Evolutionary conservation across 2,329 filamentous ascomycete genomes (phyloP).

Genomic region (Trichoderma asperellum): DNA sequence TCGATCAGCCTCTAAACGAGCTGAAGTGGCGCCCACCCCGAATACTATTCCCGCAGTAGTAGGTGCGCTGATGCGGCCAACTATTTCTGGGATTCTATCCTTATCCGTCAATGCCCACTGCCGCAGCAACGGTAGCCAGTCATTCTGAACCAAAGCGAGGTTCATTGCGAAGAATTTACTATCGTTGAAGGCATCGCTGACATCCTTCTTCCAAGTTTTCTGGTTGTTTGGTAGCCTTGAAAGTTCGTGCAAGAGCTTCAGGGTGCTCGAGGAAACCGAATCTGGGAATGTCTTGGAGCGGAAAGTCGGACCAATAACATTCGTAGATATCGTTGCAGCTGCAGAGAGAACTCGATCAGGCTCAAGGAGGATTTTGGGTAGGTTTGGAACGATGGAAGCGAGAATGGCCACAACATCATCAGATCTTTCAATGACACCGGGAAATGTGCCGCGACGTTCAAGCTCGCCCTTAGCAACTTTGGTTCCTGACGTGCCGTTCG

Average conservation of each 20-base stretch:
- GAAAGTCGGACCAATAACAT: conserved; percentile 79
- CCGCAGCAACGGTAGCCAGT: conserved; percentile 81
- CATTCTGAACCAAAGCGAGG: conserved; percentile 65
- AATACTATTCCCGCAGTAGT: conserved; percentile 97
- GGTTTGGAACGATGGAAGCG: conserved; percentile 74
- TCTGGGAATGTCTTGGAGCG: conserved; percentile 86
- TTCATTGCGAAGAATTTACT: conserved; percentile 78
- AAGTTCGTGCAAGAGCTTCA: conserved; percentile 77
- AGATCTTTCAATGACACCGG: conserved; percentile 53
- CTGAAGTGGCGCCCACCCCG: conserved; percentile 93
- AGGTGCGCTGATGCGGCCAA: conserved; percentile 78
- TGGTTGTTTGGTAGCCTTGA: conserved; percentile 77
- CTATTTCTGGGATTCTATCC: conserved; percentile 80
- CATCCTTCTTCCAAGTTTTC: conserved; percentile 91
- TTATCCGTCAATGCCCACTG: conserved; percentile 89
- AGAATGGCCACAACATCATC: conserved; percentile 83
- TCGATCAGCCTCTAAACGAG: conserved; percentile 90
- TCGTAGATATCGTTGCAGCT: conserved; percentile 78
- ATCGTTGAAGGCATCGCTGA: conserved; percentile 91
- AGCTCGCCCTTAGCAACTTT: conserved; percentile 44
- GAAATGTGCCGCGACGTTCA: conserved; percentile 44
- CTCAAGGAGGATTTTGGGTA: conserved; percentile 83
- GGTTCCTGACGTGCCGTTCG: conserved; percentile 42
- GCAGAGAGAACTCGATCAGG: conserved; percentile 80
- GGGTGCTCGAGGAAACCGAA: conserved; percentile 72